Evolutionary conservation across 2,329 filamentous ascomycete species (phyloP), one percentile per base, ranked within the genome.

Genomic region (Celoporthe dispersa): DNA sequence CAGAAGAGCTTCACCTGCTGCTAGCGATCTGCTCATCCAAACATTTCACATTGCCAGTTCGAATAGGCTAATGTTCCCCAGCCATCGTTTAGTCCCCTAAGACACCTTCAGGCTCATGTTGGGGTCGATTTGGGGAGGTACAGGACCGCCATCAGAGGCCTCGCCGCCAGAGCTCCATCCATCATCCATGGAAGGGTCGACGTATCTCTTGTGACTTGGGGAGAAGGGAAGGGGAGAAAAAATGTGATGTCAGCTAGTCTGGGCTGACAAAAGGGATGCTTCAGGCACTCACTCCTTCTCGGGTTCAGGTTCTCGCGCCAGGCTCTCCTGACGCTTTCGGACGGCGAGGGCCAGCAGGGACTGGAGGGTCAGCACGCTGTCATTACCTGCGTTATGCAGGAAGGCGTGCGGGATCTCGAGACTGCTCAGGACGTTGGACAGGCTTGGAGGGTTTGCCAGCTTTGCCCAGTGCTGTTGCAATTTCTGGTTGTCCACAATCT

Each of bases 381-480:
- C 94, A 73, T 97, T 97, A 1, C 94, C 90, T 0, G 91, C 94
- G 76, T 97, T 97, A 79, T 97, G 94, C n/a, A 95, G 83, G 74
- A 92, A 84, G 79, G 83, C 87, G 57, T 84, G 87, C 0, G 81
- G 75, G 11, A 97, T 87, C 2, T 86, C 87, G 37, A 97, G 82
- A 7, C 91, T 85, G 7, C 79, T 76, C 33, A 97, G 85, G 19
- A 97, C 84, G 7, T 75, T 81, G 0, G 81, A 82, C 1, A 98
- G 85, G 1, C 86, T 86, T 19, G 86, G 84, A 3, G 84, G 78
- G 2, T 91, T 82, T 0, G 77, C 75, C 31, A 87, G 84, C 19
- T 85, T 83, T 41, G 84, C 85, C 76, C 91, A 86, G 19, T 88
- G 86, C 71, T 90, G 88, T 80, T 91, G 92, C 77, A 98, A 86